phyloP scores from a whole-genome alignment of 148 eudicot species.

The Rhododendron henanense region DNA sequence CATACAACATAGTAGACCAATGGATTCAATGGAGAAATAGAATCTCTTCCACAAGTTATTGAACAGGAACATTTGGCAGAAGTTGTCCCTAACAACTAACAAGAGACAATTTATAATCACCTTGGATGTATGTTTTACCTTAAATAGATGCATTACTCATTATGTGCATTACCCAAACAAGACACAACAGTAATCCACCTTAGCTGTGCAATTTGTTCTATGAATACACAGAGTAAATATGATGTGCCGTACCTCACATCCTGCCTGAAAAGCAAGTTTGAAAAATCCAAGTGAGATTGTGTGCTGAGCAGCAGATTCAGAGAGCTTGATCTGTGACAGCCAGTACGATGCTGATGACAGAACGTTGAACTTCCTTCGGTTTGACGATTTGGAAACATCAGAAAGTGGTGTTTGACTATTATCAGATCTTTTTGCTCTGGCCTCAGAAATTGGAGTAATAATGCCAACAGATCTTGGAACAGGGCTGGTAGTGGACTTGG shows the following conservation, averaged over 20 bases:
- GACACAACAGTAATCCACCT: constrained; percentile 49
- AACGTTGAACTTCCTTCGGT: constrained; percentile 47
- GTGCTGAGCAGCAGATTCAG: constrained; percentile 84
- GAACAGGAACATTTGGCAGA: neutral
- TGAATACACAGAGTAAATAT: constrained; percentile 16
- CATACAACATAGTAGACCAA: neutral
- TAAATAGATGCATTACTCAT: neutral
- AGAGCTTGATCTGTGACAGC: constrained; percentile 83
- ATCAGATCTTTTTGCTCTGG: constrained; percentile 41
- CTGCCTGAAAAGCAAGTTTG: constrained; percentile 83
- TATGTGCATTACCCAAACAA: constrained; percentile 19
- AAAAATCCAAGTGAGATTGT: constrained; percentile 76
- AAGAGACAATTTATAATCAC: constrained; percentile 14
- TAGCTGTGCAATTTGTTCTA: constrained; percentile 47
- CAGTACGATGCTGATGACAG: constrained; percentile 75
- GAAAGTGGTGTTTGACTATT: constrained; percentile 39
- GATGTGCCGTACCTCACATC: constrained; percentile 52
- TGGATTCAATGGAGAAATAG: neutral
- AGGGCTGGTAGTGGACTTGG: constrained; percentile 50
- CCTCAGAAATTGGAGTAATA: constrained; percentile 74
- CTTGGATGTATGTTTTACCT: neutral
- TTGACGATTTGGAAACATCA: constrained; percentile 58
- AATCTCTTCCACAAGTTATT: neutral
- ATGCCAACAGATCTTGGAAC: constrained; percentile 35
- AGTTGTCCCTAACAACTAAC: constrained; percentile 51